Conservation (phyloP, 768 basidiomycete genomes). For the Pilatotrama ljubarskyi region DNA sequence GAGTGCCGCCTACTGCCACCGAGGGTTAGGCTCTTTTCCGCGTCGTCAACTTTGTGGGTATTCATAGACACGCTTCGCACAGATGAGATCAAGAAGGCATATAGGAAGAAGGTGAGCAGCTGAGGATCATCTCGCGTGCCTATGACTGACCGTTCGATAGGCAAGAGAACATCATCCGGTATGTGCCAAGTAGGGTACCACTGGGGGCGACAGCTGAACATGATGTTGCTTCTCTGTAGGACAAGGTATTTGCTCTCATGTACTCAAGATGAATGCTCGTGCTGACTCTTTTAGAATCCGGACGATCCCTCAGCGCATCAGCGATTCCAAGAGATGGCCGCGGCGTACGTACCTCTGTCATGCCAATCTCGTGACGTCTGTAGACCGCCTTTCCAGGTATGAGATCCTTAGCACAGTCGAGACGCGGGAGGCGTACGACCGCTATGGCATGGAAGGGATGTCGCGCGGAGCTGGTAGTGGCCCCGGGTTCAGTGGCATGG, state of each 20-base stretch:
- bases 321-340: conserved; percentile 87
- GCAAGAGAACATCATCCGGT: conserved; percentile 90
- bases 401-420: conserved; percentile 77
- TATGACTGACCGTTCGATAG: conserved; percentile 40
- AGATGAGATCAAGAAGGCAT: conserved; percentile 94
- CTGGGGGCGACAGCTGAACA: background rate
- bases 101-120: conserved; percentile 78
- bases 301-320: conserved; percentile 82
- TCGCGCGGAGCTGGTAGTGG: conserved; percentile 46
- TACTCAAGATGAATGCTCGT: background rate
- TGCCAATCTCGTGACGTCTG: background rate
- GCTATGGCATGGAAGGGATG: conserved; percentile 69
- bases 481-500: conserved; percentile 22
- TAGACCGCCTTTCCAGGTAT: conserved; percentile 53
- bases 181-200: conserved; percentile 30
- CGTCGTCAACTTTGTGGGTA: background rate
- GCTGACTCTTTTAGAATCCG: conserved; percentile 59
- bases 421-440: conserved; percentile 71
- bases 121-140: conserved; percentile 14
- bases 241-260: conserved; percentile 52
- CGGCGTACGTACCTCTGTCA: conserved; percentile 60
- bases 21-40: conserved; percentile 53
- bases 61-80: conserved; percentile 21
- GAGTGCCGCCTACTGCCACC: conserved; percentile 64
- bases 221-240: conserved; percentile 43